These are phyloP conservation scores for Dendrothele bispora DNA, from an alignment of 768 basidiomycete genomes.

Conservation along the genomic window DNA sequence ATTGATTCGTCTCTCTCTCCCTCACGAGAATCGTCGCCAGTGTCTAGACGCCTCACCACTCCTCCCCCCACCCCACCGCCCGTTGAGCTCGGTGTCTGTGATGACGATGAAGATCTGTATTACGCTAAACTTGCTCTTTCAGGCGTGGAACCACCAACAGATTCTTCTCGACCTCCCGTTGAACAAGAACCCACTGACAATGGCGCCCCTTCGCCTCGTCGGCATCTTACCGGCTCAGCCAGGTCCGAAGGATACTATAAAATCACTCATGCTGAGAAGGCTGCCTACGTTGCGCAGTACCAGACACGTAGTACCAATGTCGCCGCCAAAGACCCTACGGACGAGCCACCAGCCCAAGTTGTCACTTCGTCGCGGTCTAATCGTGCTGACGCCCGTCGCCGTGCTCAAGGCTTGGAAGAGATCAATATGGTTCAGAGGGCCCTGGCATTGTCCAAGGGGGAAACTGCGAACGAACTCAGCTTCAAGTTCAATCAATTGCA, in stretches of 20 bases:
- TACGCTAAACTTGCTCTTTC: constrained; percentile 66
- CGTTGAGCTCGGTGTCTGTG: constrained; percentile 60
- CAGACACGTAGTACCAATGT: constrained; percentile 56
- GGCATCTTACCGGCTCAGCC: constrained; percentile 83
- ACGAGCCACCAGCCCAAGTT: constrained; percentile 49
- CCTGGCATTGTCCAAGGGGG: constrained; percentile 73
- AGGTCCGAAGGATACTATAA: constrained; percentile 96
- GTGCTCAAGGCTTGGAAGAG: constrained; percentile 92
- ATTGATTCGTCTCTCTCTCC: constrained; percentile 47
- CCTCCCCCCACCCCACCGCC: constrained; percentile 47
- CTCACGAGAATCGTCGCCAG: constrained; percentile 52
- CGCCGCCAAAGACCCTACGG: constrained; percentile 40
- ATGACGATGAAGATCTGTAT: constrained; percentile 90
- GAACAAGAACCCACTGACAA: constrained; percentile 21
- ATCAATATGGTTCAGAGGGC: constrained; percentile 88
- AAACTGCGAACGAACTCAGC: constrained; percentile 67
- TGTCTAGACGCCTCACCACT: constrained; percentile 25
- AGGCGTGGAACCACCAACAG: no score
- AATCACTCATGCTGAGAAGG: constrained; percentile 89
- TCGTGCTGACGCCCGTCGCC: constrained; percentile 87
- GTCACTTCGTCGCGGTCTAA: constrained; percentile 83
- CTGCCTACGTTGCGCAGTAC: constrained; percentile 89
- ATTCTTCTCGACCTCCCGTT: not conserved
- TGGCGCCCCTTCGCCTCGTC: constrained; percentile 45
- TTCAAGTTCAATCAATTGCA: constrained; percentile 99